Evolutionary conservation across 495 filamentous ascomycete genomes (phyloP).

Genomic region (Tuber borchii): DNA sequence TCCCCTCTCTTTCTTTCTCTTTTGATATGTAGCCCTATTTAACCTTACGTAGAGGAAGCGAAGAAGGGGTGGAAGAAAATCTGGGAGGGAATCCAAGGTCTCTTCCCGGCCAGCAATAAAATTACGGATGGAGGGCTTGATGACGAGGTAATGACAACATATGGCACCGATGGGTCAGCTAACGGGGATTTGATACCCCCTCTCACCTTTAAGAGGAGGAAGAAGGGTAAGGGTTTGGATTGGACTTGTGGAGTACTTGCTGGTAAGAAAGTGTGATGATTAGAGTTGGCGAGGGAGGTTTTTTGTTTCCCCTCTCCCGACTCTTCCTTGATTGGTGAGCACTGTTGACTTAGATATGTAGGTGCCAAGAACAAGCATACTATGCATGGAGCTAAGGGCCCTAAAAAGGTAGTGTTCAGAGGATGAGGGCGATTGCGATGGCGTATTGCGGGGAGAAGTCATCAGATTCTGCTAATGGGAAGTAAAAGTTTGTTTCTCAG

Average conservation of each 20-base stretch:
- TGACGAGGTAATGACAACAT: neutral
- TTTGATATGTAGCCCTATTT: neutral
- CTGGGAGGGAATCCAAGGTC: neutral
- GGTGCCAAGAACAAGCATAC: neutral
- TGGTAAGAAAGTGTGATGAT: neutral
- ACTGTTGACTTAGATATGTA: slow-evolving; percentile 7
- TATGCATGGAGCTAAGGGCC: neutral
- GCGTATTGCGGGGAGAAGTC: neutral
- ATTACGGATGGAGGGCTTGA: too few relatives aligned
- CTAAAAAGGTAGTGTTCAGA: neutral
- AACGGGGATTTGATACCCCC: too few relatives aligned
- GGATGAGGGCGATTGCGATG: neutral
- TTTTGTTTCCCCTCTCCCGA: neutral
- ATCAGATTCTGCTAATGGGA: too few relatives aligned
- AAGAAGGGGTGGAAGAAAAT: neutral
- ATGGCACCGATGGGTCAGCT: neutral
- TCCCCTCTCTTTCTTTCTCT: neutral
- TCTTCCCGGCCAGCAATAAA: neutral
- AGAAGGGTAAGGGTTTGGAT: too few relatives aligned
- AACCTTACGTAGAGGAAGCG: neutral
- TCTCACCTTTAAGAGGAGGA: neutral
- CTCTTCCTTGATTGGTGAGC: neutral
- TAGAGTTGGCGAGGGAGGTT: neutral
- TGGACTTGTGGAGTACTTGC: too few relatives aligned
- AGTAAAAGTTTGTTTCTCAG: too few relatives aligned